Conservation (phyloP, 177 flowering plant genomes). For the Vitis hybrid region DNA sequence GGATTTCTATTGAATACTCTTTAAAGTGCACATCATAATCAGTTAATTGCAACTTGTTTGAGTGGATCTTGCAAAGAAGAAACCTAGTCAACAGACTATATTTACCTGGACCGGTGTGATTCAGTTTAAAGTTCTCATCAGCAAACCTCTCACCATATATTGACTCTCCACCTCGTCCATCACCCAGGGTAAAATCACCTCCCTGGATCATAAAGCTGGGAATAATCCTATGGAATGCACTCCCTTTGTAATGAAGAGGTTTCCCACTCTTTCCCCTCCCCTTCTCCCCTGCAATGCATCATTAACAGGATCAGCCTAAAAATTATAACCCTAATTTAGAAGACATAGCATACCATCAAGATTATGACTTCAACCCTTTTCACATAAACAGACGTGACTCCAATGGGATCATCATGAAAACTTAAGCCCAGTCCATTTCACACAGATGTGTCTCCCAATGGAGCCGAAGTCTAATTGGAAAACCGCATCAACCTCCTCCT, state of each 20-base stretch:
- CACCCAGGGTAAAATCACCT: constrained; percentile 71
- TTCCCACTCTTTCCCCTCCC: constrained; percentile 61
- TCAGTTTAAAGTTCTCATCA: constrained; percentile 70
- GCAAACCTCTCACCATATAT: constrained; percentile 59
- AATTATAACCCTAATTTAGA: too few relatives aligned
- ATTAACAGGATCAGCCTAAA: too few relatives aligned
- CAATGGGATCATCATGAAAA: too few relatives aligned
- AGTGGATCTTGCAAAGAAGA: background rate
- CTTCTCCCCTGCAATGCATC: constrained; percentile 53
- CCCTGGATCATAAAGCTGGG: constrained; percentile 83
- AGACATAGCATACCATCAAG: too few relatives aligned
- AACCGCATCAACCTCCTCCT: too few relatives aligned
- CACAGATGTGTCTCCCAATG: too few relatives aligned
- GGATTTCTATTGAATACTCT: background rate
- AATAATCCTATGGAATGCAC: constrained; percentile 67
- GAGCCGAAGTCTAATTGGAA: too few relatives aligned
- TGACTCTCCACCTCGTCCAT: constrained; percentile 81
- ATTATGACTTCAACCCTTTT: too few relatives aligned
- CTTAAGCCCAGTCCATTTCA: too few relatives aligned
- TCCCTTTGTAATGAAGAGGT: constrained; percentile 67
- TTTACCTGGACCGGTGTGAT: constrained; percentile 69
- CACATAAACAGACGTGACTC: too few relatives aligned
- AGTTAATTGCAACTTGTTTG: background rate
- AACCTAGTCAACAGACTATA: background rate
- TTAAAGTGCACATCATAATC: background rate